Percentiles rank a stretch among this genome's conserved stretches.
Conservation (phyloP, 169 alveolate species). For the Plasmodium vivax region DNA sequence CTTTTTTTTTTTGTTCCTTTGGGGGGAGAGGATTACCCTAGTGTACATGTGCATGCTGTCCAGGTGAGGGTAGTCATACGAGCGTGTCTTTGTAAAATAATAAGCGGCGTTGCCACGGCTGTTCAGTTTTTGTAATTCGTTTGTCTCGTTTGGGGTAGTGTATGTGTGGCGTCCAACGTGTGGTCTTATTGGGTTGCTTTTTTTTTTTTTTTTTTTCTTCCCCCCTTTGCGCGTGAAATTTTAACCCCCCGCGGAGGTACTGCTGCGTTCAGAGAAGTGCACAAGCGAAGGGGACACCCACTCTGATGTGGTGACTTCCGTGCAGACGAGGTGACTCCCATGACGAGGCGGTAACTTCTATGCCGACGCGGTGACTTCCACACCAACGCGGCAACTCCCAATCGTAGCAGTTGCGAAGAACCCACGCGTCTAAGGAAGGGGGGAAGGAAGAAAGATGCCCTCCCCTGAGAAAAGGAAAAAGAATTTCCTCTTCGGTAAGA, state of each 20-base stretch:
- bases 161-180: neutral
- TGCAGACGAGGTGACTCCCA: no score
- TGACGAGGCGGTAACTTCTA: no score
- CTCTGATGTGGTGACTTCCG: no score
- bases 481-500: neutral
- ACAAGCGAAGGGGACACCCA: neutral
- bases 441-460: neutral
- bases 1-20: neutral
- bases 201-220: no score
- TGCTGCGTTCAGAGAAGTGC: neutral
- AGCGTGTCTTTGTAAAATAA: neutral
- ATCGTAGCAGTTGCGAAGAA: neutral
- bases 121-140: neutral
- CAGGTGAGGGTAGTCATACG: neutral
- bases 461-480: neutral
- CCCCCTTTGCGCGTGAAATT: neutral
- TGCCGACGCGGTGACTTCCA: no score
- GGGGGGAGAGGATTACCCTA: neutral
- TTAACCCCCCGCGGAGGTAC: neutral
- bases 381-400: neutral
- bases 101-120: neutral
- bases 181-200: neutral
- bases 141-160: neutral
- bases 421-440: neutral
- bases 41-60: neutral